phyloP scores from a whole-genome alignment of 345 rosid genomes.

The Turnera subulata region DNA sequence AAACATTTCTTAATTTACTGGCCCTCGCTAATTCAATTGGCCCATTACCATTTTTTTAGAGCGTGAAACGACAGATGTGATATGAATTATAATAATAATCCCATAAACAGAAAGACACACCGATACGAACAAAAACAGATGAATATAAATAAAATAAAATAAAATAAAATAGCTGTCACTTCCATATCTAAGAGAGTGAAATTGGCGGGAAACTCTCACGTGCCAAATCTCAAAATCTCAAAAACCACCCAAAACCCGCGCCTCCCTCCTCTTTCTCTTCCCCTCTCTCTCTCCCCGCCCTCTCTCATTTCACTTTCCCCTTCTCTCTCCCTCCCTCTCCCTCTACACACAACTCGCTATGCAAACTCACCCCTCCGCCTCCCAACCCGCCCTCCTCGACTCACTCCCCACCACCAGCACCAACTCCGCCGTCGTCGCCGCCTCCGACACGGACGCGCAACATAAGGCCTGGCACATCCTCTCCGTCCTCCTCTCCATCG shows the following conservation, averaged over 20 bases:
- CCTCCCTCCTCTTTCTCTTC: slow-evolving; percentile 7
- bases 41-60: no score
- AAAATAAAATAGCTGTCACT: background rate
- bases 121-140: no score
- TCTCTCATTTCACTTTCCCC: background rate
- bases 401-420: slow-evolving; percentile 6
- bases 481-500: slow-evolving; percentile 41
- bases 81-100: no score
- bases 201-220: slow-evolving; percentile 24
- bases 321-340: background rate
- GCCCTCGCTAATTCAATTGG: no score
- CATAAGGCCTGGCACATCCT: slow-evolving; percentile 58
- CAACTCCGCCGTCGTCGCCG: background rate
- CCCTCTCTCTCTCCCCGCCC: background rate
- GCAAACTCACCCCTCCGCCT: slow-evolving; percentile 1
- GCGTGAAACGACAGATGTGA: no score
- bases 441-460: slow-evolving; percentile 1
- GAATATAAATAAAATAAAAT: no score
- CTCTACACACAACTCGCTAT: slow-evolving; percentile 3
- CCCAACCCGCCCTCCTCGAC: slow-evolving; percentile 12
- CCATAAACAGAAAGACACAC: no score
- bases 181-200: background rate
- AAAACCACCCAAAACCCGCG: slow-evolving; percentile 11
- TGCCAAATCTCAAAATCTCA: slow-evolving; percentile 14
- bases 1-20: no score